Conservation (phyloP, 768 basidiomycete genomes). For the Phanerodontia chrysosporium region DNA sequence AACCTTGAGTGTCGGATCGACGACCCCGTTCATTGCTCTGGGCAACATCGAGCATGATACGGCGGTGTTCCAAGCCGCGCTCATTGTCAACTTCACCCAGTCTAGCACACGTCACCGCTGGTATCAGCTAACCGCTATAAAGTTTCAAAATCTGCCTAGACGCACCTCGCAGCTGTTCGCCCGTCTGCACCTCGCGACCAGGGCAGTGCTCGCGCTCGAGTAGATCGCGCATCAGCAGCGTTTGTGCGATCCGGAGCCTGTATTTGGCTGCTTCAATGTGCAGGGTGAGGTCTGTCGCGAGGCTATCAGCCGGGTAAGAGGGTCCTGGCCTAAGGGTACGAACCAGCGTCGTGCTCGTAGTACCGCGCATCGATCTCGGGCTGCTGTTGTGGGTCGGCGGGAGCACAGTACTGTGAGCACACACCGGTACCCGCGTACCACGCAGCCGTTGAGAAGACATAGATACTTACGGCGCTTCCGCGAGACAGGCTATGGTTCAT, state of each 20-base stretch:
- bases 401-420: slow-evolving; percentile 17
- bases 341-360: slow-evolving; percentile 26
- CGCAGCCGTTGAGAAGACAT: background rate
- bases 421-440: background rate
- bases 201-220: slow-evolving; percentile 25
- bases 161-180: slow-evolving; percentile 14
- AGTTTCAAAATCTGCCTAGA: background rate
- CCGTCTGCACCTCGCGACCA: slow-evolving; percentile 24
- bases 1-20: slow-evolving; percentile 30
- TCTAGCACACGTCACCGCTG: slow-evolving; percentile 3
- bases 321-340: background rate
- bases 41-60: slow-evolving; percentile 30
- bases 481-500: slow-evolving; percentile 26
- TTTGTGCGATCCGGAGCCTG: slow-evolving; percentile 15
- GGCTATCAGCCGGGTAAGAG: too few relatives aligned
- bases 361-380: slow-evolving; percentile 28
- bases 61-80: slow-evolving; percentile 12
- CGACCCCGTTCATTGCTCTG: slow-evolving; percentile 33
- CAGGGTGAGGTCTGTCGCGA: slow-evolving; percentile 19
- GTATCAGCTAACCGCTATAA: too few relatives aligned
- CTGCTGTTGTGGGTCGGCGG: slow-evolving; percentile 19
- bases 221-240: slow-evolving; percentile 15
- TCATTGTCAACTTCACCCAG: slow-evolving; percentile 2
- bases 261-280: slow-evolving; percentile 25
- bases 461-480: slow-evolving; percentile 26